Evolutionary conservation across 495 filamentous ascomycete species (phyloP).

Genomic region (Aspergillus steynii): DNA sequence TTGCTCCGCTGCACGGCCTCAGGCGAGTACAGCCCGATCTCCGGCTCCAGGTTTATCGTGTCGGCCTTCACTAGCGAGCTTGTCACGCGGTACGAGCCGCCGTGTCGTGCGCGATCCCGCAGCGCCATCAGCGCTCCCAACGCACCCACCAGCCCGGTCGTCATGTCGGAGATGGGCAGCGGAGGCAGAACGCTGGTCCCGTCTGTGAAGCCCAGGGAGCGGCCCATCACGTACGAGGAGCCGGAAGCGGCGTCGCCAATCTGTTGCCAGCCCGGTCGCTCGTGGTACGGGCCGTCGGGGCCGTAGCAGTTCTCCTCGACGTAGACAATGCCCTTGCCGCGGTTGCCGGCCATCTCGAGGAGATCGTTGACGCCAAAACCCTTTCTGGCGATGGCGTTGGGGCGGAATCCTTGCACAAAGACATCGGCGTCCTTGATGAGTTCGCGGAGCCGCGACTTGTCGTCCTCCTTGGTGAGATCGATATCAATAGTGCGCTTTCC

Average conservation of each 20-base stretch:
- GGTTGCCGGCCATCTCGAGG: conserved; percentile 42
- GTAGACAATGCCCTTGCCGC: conserved; percentile 49
- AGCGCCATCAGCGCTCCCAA: conserved; percentile 52
- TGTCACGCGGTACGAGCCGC: conserved; percentile 29
- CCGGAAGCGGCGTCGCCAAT: conserved; percentile 11
- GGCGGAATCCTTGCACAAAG: conserved; percentile 58
- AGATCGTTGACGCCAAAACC: conserved; percentile 50
- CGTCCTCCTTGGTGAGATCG: conserved; percentile 48
- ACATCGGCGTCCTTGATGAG: conserved; percentile 56
- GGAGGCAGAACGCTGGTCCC: conserved; percentile 64
- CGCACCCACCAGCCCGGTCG: conserved; percentile 60
- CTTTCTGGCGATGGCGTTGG: conserved; percentile 48
- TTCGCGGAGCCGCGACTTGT: conserved; percentile 35
- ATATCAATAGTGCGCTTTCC: conserved; percentile 56
- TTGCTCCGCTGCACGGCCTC: conserved; percentile 21
- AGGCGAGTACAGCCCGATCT: conserved; percentile 27
- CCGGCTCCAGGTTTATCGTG: conserved; percentile 16
- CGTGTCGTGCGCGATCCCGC: conserved; percentile 25
- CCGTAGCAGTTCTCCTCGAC: conserved; percentile 60
- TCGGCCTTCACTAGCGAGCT: conserved; percentile 31
- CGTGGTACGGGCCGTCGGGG: conserved; percentile 53
- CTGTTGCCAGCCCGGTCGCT: conserved; percentile 39
- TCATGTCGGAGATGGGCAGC: conserved; percentile 72
- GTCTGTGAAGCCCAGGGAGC: conserved; percentile 61
- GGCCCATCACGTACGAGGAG: conserved; percentile 12